Percentiles rank a stretch among this genome's conserved stretches.
Conservation (phyloP, 306 rosid species). For the Vicia sativa region DNA sequence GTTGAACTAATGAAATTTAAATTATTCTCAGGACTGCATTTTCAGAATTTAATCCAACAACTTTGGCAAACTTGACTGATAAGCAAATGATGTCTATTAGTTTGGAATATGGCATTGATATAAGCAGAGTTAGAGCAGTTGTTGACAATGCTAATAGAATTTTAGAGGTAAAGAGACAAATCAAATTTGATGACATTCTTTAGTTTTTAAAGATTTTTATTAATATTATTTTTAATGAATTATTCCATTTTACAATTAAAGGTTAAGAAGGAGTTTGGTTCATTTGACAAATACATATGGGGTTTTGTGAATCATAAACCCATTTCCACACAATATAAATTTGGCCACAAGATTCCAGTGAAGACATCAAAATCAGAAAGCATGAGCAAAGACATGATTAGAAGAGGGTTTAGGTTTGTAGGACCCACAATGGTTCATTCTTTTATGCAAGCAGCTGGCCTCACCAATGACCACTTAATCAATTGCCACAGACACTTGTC, state of each 20-base stretch:
- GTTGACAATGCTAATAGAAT: slow-evolving; percentile 90
- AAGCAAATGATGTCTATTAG: slow-evolving; percentile 79
- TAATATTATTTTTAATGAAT: no score
- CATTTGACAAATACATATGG: slow-evolving; percentile 83
- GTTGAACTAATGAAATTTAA: slow-evolving; percentile 29
- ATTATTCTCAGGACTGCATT: slow-evolving; percentile 68
- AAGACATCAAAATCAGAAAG: slow-evolving; percentile 95
- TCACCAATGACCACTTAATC: slow-evolving; percentile 88
- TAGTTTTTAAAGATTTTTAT: no score
- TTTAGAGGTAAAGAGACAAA: slow-evolving; percentile 87
- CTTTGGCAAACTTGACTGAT: slow-evolving; percentile 68
- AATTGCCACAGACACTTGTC: slow-evolving; percentile 81
- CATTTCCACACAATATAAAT: slow-evolving; percentile 81
- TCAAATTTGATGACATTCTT: no score
- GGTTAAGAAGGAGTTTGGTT: slow-evolving; percentile 77
- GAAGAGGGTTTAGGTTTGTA: slow-evolving; percentile 86
- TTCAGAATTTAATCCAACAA: slow-evolving; percentile 77
- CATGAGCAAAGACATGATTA: slow-evolving; percentile 92
- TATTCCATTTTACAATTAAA: slow-evolving; percentile 25
- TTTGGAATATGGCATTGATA: slow-evolving; percentile 73
- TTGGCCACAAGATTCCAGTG: slow-evolving; percentile 82
- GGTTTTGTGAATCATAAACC: slow-evolving; percentile 86
- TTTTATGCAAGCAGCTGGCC: slow-evolving; percentile 93
- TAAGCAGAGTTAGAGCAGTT: slow-evolving; percentile 87
- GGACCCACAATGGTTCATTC: slow-evolving; percentile 94